Percentiles rank a stretch among this genome's conserved stretches.
These are phyloP conservation scores for Spergularia azorica DNA, from an alignment of 179 eudicot species.

Conservation along the genomic window DNA sequence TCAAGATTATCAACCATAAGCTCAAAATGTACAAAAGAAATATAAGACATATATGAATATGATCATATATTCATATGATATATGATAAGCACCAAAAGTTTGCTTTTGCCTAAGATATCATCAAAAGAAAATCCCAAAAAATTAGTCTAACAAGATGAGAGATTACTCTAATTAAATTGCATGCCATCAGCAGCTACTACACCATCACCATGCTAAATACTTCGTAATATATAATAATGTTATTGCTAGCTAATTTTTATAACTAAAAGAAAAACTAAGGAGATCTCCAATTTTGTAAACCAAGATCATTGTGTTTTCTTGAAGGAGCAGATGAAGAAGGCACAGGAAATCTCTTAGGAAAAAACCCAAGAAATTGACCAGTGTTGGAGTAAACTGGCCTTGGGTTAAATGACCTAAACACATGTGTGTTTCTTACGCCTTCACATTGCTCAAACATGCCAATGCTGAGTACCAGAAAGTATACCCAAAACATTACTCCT, in stretches of 20 bases:
- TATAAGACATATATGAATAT: neutral
- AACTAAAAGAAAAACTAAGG: slow-evolving; percentile 34
- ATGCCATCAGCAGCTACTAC: slow-evolving; percentile 18
- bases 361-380: slow-evolving; percentile 48
- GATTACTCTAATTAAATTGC: neutral
- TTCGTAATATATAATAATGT: neutral
- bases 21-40: slow-evolving; percentile 13
- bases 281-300: slow-evolving; percentile 49
- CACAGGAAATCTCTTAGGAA: slow-evolving; percentile 53
- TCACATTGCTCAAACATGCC: slow-evolving; percentile 35
- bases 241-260: neutral
- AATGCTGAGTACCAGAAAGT: slow-evolving; percentile 10
- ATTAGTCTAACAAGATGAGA: slow-evolving; percentile 23
- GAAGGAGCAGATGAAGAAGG: slow-evolving; percentile 69
- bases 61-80: slow-evolving; percentile 13
- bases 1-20: neutral
- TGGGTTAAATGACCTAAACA: slow-evolving; percentile 41
- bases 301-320: slow-evolving; percentile 67
- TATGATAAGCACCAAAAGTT: slow-evolving; percentile 8
- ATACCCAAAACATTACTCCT: neutral
- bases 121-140: slow-evolving; percentile 24
- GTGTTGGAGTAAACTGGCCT: slow-evolving; percentile 38
- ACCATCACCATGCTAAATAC: neutral
- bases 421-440: slow-evolving; percentile 40
- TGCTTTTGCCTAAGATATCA: neutral